phyloP scores from a whole-genome alignment of 2,329 filamentous ascomycete genomes.

The Berkeleyomyces basicola region DNA sequence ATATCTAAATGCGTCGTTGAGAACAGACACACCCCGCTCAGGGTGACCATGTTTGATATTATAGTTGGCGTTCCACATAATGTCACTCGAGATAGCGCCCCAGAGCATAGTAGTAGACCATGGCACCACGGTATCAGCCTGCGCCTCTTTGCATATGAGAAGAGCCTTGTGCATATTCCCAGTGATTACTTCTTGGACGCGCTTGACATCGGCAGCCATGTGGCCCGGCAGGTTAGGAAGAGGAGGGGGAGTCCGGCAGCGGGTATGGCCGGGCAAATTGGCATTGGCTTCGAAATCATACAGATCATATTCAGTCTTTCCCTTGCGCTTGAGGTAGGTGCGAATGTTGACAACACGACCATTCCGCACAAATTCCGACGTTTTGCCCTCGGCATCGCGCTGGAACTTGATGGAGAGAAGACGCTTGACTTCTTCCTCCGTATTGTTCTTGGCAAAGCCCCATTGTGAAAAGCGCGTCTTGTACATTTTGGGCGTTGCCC shows the following conservation, averaged over 20 bases:
- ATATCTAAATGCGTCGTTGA: constrained; percentile 28
- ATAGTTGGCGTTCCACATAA: constrained; percentile 28
- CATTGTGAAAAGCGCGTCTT: constrained; percentile 39
- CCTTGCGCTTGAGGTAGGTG: constrained; percentile 36
- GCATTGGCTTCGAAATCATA: constrained; percentile 28
- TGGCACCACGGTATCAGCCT: constrained; percentile 25
- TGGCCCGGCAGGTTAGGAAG: constrained; percentile 25
- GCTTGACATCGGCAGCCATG: constrained; percentile 26
- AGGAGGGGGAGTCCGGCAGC: constrained; percentile 29
- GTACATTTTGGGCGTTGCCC: constrained; percentile 39
- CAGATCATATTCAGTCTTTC: constrained; percentile 35
- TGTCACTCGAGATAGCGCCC: constrained; percentile 28
- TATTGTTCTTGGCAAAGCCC: constrained; percentile 39
- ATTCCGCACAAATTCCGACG: constrained; percentile 36
- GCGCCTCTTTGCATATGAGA: constrained; percentile 24
- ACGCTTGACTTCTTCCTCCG: constrained; percentile 34
- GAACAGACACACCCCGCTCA: constrained; percentile 24
- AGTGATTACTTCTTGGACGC: constrained; percentile 28
- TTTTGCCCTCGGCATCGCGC: constrained; percentile 35
- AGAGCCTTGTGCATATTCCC: constrained; percentile 29
- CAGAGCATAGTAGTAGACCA: constrained; percentile 28
- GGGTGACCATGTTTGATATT: constrained; percentile 26
- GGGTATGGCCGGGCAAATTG: constrained; percentile 27
- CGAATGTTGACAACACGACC: constrained; percentile 34
- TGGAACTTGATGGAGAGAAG: constrained; percentile 36